Conservation (phyloP, 1,284 basidiomycete genomes). For the Ceratobasidium sp. region DNA sequence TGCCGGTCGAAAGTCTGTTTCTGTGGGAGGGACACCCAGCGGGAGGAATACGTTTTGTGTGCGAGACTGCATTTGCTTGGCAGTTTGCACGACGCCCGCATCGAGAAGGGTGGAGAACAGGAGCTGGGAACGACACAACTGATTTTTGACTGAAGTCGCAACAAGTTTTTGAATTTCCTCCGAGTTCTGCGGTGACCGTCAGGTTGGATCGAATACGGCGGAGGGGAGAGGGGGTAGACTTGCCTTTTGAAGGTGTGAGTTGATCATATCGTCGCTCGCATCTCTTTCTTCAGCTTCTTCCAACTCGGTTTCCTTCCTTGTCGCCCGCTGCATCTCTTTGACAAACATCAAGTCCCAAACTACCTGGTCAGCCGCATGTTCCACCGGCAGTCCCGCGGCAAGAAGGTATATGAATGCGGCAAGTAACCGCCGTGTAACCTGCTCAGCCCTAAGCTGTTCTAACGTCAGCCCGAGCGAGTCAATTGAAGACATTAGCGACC, state of each 20-base stretch:
- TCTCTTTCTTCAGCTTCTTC: constrained; percentile 13
- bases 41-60: constrained; percentile 46
- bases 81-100: constrained; percentile 15
- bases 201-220: constrained; percentile 50
- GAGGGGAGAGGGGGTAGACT: neutral
- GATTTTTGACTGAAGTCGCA: constrained; percentile 55
- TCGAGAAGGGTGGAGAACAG: constrained; percentile 48
- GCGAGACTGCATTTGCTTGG: constrained; percentile 45
- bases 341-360: constrained; percentile 62
- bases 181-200: constrained; percentile 51
- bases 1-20: constrained; percentile 62
- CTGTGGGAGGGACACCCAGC: constrained; percentile 55
- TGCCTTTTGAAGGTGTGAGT: constrained; percentile 30
- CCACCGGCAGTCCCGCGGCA: constrained; percentile 39
- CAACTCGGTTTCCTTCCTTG: constrained; percentile 54
- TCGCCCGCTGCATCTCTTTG: constrained; percentile 58
- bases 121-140: constrained; percentile 54
- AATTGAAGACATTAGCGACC: constrained; percentile 65
- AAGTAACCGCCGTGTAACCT: constrained; percentile 54
- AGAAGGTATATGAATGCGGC: constrained; percentile 44
- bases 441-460: constrained; percentile 53
- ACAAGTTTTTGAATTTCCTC: constrained; percentile 52
- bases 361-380: constrained; percentile 52
- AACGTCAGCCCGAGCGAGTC: constrained; percentile 61
- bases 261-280: constrained; percentile 15